phyloP scores from a whole-genome alignment of 2,329 filamentous ascomycete genomes.

The Botryosphaeria dothidea region DNA sequence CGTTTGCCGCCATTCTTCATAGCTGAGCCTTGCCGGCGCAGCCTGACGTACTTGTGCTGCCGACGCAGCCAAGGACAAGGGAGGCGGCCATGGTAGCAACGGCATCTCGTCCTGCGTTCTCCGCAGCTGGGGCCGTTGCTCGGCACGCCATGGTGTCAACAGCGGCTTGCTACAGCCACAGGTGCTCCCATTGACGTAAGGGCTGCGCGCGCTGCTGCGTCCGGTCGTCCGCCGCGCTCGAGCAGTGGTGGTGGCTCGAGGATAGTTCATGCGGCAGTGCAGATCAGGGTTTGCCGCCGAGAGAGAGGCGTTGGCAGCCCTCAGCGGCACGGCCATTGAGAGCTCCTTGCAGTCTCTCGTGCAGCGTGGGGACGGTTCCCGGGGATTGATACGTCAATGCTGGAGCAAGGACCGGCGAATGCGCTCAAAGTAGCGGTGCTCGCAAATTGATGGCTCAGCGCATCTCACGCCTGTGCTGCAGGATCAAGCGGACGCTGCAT shows the following conservation, averaged over 20 bases:
- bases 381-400: neutral
- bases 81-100: neutral
- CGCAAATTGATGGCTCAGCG: neutral
- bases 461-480: slow-evolving; percentile 13
- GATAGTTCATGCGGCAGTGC: slow-evolving; percentile 16
- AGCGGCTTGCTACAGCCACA: neutral
- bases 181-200: slow-evolving; percentile 8
- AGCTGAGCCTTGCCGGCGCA: neutral
- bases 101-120: neutral
- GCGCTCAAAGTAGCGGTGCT: neutral
- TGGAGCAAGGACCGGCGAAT: neutral
- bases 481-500: slow-evolving; percentile 5
- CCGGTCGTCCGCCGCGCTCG: slow-evolving; percentile 3
- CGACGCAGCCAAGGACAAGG: neutral
- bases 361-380: slow-evolving; percentile 4
- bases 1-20: neutral
- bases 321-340: neutral
- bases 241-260: slow-evolving; percentile 1
- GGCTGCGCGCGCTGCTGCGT: slow-evolving; percentile 6
- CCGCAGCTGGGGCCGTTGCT: neutral
- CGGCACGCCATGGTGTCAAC: slow-evolving; percentile 5
- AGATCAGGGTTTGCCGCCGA: slow-evolving; percentile 19
- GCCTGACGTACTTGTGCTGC: neutral
- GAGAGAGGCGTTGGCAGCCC: neutral
- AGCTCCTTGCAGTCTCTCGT: neutral